phyloP scores from a whole-genome alignment of 345 rosid species.

The Erysimum cheiranthoides region DNA sequence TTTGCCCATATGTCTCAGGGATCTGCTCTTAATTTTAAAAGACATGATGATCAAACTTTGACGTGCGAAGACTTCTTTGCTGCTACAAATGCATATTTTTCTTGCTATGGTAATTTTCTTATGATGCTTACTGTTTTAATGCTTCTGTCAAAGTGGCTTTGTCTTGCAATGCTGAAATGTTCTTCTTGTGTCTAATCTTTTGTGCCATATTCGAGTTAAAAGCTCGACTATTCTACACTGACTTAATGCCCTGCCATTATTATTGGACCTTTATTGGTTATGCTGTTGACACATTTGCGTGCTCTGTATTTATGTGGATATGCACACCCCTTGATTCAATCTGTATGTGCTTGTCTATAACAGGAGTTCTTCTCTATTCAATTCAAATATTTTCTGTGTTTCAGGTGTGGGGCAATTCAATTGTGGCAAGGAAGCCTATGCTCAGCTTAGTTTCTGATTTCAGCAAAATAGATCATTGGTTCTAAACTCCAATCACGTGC shows the following conservation, averaged over 20 bases:
- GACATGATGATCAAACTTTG: constrained; percentile 61
- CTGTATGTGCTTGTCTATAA: too few relatives aligned
- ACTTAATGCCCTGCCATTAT: background rate
- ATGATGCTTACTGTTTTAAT: background rate
- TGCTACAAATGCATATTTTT: constrained; percentile 87
- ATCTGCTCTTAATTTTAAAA: background rate
- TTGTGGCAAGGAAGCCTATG: background rate
- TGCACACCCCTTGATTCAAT: too few relatives aligned
- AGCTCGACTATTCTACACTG: background rate
- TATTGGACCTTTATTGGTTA: background rate
- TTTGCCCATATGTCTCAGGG: constrained; percentile 36
- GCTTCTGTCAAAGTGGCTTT: constrained; percentile 43
- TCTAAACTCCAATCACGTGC: too few relatives aligned
- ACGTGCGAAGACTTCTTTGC: constrained; percentile 95
- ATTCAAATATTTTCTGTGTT: background rate
- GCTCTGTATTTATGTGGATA: background rate
- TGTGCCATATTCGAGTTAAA: background rate
- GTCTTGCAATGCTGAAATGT: constrained; percentile 55
- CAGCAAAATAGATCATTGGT: background rate
- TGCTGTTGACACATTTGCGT: background rate
- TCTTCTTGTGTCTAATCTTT: background rate
- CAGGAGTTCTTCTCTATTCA: too few relatives aligned
- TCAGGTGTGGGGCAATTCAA: too few relatives aligned
- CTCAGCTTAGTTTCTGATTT: too few relatives aligned
- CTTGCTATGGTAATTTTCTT: background rate